Evolutionary conservation across 345 rosid genomes (phyloP), one percentile per base, ranked within the genome.

Genomic region (Bretschneidera sinensis): DNA sequence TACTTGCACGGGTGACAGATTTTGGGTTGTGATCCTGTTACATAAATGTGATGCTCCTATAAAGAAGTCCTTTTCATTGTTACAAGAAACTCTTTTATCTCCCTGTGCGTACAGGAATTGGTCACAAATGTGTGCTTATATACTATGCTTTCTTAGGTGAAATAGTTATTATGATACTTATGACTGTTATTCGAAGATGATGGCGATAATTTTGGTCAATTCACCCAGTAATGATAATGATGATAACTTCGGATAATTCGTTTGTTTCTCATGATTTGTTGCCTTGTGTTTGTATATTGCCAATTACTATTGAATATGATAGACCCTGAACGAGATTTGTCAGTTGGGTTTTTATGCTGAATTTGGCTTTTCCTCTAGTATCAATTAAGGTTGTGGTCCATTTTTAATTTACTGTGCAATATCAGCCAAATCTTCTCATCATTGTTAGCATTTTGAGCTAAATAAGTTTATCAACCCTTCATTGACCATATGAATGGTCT

Each of bases 191-290:
- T 28, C 21, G 57, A 60, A 57, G 74, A 72, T 67, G 76, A 77
- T 74, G 76, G 64, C 66, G 78, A 76, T 59, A 74, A 68, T 56
- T 49, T 63, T 59, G 50, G 62, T 50, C 51, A 22, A 3, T 31
- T 60, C 24, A 52, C 47, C 15, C 0, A 17, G 65, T 54, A n/a
- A 62, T 48, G 53, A 62, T 53, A 58, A 31, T 48, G 60, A 17
- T 21, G 63, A 54, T 54, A 31, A 16, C 48, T 31, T 24, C 17
- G 24, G 47, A 9, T 49, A 48, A 25, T 60, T 50, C 48, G 48
- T 59, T 17, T 23, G 15, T 13, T 54, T 53, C 15, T 24, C 13
- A 43, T n/a, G n/a, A n/a, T n/a, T n/a, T n/a, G n/a, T n/a, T n/a
- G n/a, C n/a, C n/a, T n/a, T n/a, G n/a, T n/a, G n/a, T n/a, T n/a